These are phyloP conservation scores for Chrysanthemum lavandulifolium DNA, from an alignment of 129 eudicot species.

Conservation along the genomic window DNA sequence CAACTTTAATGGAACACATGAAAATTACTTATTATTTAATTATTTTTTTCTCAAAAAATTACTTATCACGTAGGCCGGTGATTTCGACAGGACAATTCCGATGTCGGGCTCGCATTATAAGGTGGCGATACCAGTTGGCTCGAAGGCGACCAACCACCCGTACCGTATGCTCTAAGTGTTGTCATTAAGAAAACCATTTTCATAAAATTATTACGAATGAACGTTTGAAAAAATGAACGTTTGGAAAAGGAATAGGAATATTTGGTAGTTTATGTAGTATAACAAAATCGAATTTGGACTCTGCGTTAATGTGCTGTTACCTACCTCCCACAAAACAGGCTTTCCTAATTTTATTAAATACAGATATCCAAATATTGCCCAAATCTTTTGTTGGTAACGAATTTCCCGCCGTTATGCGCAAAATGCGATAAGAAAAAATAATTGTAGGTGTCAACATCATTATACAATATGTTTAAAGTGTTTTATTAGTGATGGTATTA, in stretches of 20 bases:
- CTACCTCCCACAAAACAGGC: slow-evolving; percentile 25
- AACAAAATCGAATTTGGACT: slow-evolving; percentile 43
- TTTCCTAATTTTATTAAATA: slow-evolving; percentile 15
- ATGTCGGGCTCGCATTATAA: too few relatives aligned
- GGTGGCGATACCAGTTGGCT: too few relatives aligned
- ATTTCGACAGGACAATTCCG: too few relatives aligned
- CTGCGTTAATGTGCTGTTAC: slow-evolving; percentile 43
- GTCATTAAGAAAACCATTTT: too few relatives aligned
- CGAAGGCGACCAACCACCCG: too few relatives aligned
- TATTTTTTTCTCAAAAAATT: too few relatives aligned
- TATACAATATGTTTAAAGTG: not conserved
- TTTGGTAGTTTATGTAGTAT: slow-evolving; percentile 52
- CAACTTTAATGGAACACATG: too few relatives aligned
- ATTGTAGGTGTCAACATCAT: not conserved
- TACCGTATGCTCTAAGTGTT: too few relatives aligned
- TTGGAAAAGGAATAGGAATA: slow-evolving; percentile 32
- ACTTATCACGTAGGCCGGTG: too few relatives aligned
- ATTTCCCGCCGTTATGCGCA: slow-evolving; percentile 30
- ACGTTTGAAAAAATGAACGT: slow-evolving; percentile 68
- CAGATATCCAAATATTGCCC: slow-evolving; percentile 14
- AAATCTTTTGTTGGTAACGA: slow-evolving; percentile 20
- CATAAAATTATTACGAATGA: slow-evolving; percentile 7
- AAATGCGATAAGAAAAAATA: slow-evolving; percentile 15
- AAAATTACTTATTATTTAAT: too few relatives aligned
- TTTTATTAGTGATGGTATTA: not conserved